phyloP scores from a whole-genome alignment of 768 basidiomycete species.

The Kondoa subrosea region DNA sequence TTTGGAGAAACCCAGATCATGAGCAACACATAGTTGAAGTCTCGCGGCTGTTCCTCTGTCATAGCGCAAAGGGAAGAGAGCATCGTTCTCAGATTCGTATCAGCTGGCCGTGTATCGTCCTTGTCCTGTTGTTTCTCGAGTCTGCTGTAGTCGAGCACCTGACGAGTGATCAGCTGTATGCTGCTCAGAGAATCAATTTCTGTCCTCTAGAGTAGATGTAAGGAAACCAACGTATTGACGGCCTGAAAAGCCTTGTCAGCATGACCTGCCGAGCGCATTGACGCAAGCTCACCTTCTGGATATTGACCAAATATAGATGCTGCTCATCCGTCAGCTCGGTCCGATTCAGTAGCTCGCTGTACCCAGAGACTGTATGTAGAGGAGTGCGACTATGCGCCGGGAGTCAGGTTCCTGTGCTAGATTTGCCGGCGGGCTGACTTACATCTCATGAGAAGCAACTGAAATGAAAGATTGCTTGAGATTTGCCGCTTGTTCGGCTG shows the following conservation, averaged over 20 bases:
- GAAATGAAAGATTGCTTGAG: constrained; percentile 1
- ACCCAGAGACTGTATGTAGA: constrained; percentile 6
- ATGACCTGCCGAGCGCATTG: not conserved
- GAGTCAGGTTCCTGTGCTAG: not conserved
- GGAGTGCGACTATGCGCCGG: constrained; percentile 1
- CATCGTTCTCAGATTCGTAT: not conserved
- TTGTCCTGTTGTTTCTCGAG: not conserved
- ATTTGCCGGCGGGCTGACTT: not conserved
- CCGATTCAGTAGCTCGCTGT: not conserved
- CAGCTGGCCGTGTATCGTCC: not conserved
- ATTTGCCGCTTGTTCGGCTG: not conserved
- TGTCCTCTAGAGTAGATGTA: too few species aligned
- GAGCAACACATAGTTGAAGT: not conserved
- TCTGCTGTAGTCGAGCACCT: constrained; percentile 6
- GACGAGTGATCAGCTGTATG: constrained; percentile 6
- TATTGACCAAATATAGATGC: constrained; percentile 1
- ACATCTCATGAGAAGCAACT: constrained; percentile 9
- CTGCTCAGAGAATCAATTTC: not conserved
- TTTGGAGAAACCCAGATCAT: not conserved
- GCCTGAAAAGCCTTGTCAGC: not conserved
- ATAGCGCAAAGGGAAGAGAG: not conserved
- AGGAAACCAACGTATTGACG: not conserved
- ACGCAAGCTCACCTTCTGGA: not conserved
- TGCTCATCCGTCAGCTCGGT: constrained; percentile 2
- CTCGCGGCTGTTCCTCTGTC: not conserved